Evolutionary conservation across 1,139 yeast species (phyloP).

Genomic region (Barnettozyma hawaiiensis): DNA sequence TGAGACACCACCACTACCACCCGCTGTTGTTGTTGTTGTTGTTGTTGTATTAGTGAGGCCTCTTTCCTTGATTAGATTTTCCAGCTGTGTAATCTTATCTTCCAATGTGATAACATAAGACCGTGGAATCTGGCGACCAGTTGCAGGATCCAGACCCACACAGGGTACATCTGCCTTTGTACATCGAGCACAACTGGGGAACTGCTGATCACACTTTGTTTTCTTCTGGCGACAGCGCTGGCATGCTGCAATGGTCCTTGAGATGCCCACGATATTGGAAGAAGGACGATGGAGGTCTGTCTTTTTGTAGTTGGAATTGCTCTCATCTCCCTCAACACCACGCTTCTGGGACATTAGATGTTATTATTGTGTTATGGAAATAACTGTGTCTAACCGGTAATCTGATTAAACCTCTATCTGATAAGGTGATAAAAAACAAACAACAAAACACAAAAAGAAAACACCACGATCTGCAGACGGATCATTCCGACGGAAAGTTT

Average conservation of each 20-base stretch:
- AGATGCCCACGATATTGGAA: constrained; percentile 31
- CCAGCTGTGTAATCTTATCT: constrained; percentile 52
- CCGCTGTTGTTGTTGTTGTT: not conserved
- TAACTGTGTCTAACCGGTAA: too few species aligned
- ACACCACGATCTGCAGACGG: too few species aligned
- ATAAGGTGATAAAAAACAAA: too few species aligned
- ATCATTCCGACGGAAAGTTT: too few species aligned
- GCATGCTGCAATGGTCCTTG: constrained; percentile 72
- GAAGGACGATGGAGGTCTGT: constrained; percentile 19
- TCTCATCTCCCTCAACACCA: not conserved
- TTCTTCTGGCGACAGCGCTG: constrained; percentile 76
- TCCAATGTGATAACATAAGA: constrained; percentile 74
- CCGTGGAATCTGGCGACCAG: constrained; percentile 82
- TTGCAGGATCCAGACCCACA: constrained; percentile 79
- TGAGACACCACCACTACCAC: constrained; percentile 7
- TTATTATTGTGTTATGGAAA: not conserved
- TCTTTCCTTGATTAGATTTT: constrained; percentile 39
- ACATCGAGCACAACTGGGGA: constrained; percentile 75
- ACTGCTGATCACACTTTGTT: constrained; percentile 76
- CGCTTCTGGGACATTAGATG: constrained; percentile 1
- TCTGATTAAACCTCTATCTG: too few species aligned
- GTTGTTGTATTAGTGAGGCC: constrained; percentile 25
- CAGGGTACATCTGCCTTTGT: constrained; percentile 65
- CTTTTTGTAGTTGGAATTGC: not conserved
- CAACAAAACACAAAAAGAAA: too few species aligned